Evolutionary conservation across 1,139 yeast species (phyloP), one percentile per base, ranked within the genome.

Genomic region (Debaryomyces subglobosus): DNA sequence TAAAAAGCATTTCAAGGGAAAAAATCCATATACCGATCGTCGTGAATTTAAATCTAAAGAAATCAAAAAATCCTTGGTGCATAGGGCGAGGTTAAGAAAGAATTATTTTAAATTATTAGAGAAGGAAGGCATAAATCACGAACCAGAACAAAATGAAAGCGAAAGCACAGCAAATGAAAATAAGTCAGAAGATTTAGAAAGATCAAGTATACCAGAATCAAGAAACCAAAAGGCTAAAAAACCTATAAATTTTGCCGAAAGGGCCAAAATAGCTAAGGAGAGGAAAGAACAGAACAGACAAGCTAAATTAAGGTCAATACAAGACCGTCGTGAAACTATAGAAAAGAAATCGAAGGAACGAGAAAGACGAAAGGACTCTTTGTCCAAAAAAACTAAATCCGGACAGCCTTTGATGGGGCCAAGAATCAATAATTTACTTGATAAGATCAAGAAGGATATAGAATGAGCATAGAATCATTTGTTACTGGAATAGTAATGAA

Each of bases 371-470:
- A 78, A 82, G 53, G 79, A 79, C 49, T 71, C 69, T 33, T 56
- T 86, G 9, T 68, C 82, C 1, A 79, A 86, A 53, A 83, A 74
- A 51, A 91, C 96, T 1, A 75, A 75, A 53, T 66, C 75, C 5
- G 97, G 98, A 0, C 98, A 92, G 64, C 97, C 97, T 2, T 67
- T 82, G 44, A 89, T 92, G 96, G 97, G 90, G 0, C 95, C 97
- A 8, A 79, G 96, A 63, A 89, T 92, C 51, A 86, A 84, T 51
- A 81, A 84, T 56, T 71, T 92, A 39, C 73, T 92, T 47, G 96
- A 88, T 49, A 89, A 90, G 66, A 89, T 92, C 53, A 82, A 80
- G 59, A 74, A 72, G 45, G 84, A 82, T 52, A 59, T 54, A 45
- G 38, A 51, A 39, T 52, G 46, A 43, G 32, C 34, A 20, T 37